phyloP scores from a whole-genome alignment of 805 yeast genomes.

The Kodamaea kakaduensis region DNA sequence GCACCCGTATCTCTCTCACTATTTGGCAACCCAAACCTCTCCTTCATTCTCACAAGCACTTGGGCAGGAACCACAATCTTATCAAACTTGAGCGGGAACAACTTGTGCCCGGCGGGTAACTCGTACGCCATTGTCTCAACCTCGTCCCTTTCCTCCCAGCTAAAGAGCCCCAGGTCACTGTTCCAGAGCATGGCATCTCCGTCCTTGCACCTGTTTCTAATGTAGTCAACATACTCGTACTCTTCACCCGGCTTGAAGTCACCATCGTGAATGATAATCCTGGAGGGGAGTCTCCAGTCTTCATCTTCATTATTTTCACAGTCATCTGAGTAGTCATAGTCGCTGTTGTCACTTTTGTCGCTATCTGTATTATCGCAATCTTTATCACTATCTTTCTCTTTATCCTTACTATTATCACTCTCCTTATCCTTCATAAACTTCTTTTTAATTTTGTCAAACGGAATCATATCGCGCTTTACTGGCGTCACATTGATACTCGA shows the following conservation, averaged over 20 bases:
- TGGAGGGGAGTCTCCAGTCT: slow-evolving; percentile 4
- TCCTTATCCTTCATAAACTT: slow-evolving; percentile 4
- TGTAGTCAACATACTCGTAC: slow-evolving; percentile 6
- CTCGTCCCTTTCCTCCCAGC: not conserved
- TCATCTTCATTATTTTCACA: too few relatives aligned
- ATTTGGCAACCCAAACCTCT: slow-evolving; percentile 1
- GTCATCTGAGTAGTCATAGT: slow-evolving; percentile 1
- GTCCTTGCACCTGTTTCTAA: slow-evolving; percentile 3
- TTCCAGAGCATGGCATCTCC: slow-evolving; percentile 1
- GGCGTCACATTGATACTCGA: slow-evolving; percentile 7
- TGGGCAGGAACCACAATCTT: not conserved
- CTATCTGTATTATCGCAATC: not conserved
- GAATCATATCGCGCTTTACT: slow-evolving; percentile 5
- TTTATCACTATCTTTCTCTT: not conserved
- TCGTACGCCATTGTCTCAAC: not conserved
- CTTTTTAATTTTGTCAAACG: slow-evolving; percentile 4
- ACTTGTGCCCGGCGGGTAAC: not conserved
- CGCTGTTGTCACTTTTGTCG: not conserved
- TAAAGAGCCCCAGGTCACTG: slow-evolving; percentile 1
- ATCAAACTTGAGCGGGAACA: not conserved
- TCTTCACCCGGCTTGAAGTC: not conserved
- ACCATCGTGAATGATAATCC: slow-evolving; percentile 9
- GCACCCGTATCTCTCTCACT: not conserved
- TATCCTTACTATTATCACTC: not conserved
- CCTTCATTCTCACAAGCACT: not conserved